A percentile compares a stretch with the other conserved stretches of the same genome.
Conservation (phyloP, 441 rosid species). For the Mallotus repandus region DNA sequence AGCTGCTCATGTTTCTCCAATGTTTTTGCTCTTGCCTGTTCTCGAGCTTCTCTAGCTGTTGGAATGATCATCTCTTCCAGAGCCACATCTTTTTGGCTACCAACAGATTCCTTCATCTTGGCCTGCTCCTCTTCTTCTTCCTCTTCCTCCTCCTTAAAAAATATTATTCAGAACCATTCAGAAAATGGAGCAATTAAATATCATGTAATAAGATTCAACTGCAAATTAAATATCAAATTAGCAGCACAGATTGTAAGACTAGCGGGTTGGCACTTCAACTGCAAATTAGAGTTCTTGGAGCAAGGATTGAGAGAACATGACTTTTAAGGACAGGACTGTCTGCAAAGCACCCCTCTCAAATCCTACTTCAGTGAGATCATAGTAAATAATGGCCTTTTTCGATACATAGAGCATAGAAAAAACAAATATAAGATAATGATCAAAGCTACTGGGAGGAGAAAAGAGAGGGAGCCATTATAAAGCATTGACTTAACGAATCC, state of each 20-base stretch:
- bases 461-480: not conserved
- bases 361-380: not conserved
- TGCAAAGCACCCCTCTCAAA: not conserved
- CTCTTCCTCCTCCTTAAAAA: conserved; percentile 80
- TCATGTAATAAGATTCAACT: not conserved
- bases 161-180: conserved; percentile 12
- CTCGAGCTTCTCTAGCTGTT: conserved; percentile 72
- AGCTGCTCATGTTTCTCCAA: conserved; percentile 80
- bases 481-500: not conserved
- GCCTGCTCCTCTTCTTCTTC: conserved; percentile 70
- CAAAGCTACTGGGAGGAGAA: not conserved
- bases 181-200: conserved; percentile 12
- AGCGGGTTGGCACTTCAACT: not conserved
- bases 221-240: no score
- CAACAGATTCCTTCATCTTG: conserved; percentile 58
- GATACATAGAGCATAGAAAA: not conserved
- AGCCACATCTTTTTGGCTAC: conserved; percentile 61
- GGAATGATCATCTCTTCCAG: conserved; percentile 67
- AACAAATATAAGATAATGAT: not conserved
- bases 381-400: not conserved
- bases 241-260: conserved; percentile 11
- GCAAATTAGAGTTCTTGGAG: not conserved
- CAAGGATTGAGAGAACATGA: not conserved
- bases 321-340: not conserved
- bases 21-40: conserved; percentile 73